A percentile compares a stretch with the other conserved stretches of the same genome.
These are phyloP conservation scores for Talaromyces sp. DNA, from an alignment of 2,329 filamentous ascomycete genomes.

Conservation along the genomic window DNA sequence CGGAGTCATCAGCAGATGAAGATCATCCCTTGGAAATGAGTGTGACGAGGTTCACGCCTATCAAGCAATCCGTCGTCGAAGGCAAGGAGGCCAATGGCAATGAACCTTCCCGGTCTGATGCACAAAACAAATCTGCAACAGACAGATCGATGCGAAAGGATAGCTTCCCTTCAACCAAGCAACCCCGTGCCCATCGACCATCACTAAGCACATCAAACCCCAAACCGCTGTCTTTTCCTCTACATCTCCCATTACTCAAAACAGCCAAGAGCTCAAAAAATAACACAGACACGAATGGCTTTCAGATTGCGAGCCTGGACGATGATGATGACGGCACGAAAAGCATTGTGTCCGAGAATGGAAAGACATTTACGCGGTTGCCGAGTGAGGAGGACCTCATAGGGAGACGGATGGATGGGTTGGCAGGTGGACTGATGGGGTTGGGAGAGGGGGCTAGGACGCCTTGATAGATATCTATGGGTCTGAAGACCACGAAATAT, in stretches of 20 bases:
- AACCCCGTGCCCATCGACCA: neutral
- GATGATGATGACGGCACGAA: neutral
- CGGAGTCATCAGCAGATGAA: slow-evolving; percentile 72
- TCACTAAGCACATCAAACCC: neutral
- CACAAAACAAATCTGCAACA: neutral
- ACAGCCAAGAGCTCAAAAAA: neutral
- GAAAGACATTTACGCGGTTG: slow-evolving; percentile 40
- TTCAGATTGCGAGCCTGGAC: neutral
- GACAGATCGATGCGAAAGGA: neutral
- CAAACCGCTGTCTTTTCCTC: neutral
- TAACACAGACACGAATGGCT: neutral
- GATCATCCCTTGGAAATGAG: slow-evolving; percentile 77
- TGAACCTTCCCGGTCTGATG: neutral
- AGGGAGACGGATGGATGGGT: slow-evolving; percentile 24
- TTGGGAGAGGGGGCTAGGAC: slow-evolving; percentile 20
- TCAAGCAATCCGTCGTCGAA: slow-evolving; percentile 6
- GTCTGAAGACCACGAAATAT: no score
- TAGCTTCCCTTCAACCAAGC: neutral
- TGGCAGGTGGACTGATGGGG: slow-evolving; percentile 21
- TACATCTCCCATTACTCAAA: neutral
- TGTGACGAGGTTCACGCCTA: slow-evolving; percentile 45
- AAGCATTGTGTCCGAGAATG: slow-evolving; percentile 8
- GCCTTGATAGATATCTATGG: slow-evolving; percentile 12
- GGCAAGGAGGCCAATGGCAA: neutral
- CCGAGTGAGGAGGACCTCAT: slow-evolving; percentile 57